These are phyloP conservation scores for Penicillium sp. DNA, from an alignment of 2,329 filamentous ascomycete genomes.

Conservation along the genomic window DNA sequence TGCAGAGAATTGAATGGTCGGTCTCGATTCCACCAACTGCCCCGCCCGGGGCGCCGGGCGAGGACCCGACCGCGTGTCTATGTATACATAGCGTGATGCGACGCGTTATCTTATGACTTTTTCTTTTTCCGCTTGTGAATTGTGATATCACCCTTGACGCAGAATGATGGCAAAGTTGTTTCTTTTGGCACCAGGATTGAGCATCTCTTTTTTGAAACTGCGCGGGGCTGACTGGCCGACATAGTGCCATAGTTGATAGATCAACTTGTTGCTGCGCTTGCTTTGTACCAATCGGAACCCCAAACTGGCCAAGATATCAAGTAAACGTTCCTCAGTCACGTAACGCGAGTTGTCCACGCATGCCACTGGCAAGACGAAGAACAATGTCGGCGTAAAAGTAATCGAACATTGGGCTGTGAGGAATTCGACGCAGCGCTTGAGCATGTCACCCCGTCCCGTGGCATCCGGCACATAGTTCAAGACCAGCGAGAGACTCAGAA, in stretches of 20 bases:
- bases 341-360: constrained; percentile 91
- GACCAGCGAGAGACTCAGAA: constrained; percentile 86
- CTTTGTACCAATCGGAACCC: constrained; percentile 62
- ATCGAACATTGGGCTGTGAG: constrained; percentile 41
- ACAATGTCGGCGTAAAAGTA: constrained; percentile 53
- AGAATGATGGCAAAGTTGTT: constrained; percentile 90
- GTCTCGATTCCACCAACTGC: neutral
- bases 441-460: constrained; percentile 72
- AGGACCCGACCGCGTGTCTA: neutral
- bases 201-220: constrained; percentile 64
- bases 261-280: constrained; percentile 75
- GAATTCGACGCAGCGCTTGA: constrained; percentile 67
- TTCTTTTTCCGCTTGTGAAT: neutral
- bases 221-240: constrained; percentile 24
- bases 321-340: constrained; percentile 63
- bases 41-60: neutral
- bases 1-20: constrained; percentile 41
- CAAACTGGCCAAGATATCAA: constrained; percentile 67
- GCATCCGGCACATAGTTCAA: constrained; percentile 89
- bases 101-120: neutral
- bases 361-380: constrained; percentile 81
- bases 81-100: neutral
- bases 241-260: constrained; percentile 80
- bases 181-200: constrained; percentile 66
- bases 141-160: constrained; percentile 15